phyloP scores from a whole-genome alignment of 2,329 filamentous ascomycete species.

The Hirsutella rhossiliensis region DNA sequence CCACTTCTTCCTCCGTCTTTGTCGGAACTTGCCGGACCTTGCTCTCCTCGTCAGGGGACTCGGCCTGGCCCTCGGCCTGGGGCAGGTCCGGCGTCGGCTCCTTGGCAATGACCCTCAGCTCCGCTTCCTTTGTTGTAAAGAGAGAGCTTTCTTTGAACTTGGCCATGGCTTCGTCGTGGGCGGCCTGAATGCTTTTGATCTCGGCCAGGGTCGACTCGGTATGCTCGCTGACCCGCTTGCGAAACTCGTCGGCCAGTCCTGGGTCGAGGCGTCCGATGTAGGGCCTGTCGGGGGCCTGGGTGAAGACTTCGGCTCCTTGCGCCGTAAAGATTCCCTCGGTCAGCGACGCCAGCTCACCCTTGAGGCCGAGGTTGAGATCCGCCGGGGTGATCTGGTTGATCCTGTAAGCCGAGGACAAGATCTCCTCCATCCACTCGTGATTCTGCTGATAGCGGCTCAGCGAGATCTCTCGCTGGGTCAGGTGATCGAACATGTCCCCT shows the following conservation, averaged over 20 bases:
- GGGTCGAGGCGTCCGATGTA: conserved; percentile 54
- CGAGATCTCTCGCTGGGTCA: conserved; percentile 84
- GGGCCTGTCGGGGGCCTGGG: conserved; percentile 39
- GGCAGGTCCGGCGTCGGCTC: conserved; percentile 41
- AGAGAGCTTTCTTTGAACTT: conserved; percentile 60
- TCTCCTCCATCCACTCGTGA: conserved; percentile 98
- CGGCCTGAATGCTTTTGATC: conserved; percentile 71
- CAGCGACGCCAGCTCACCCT: conserved; percentile 68
- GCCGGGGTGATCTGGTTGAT: conserved; percentile 76
- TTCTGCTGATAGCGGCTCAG: conserved; percentile 82
- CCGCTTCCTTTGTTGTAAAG: conserved; percentile 63
- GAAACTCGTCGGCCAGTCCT: conserved; percentile 74
- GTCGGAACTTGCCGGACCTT: conserved; percentile 22
- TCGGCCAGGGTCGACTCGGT: conserved; percentile 65
- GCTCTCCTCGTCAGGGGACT: conserved; percentile 25
- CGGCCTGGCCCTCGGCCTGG: neutral
- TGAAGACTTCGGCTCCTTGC: conserved; percentile 35
- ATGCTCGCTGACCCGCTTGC: conserved; percentile 61
- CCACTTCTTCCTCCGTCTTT: conserved; percentile 58
- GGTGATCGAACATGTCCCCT: conserved; percentile 79
- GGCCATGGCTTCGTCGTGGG: conserved; percentile 64
- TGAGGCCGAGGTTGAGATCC: conserved; percentile 74
- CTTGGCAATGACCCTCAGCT: conserved; percentile 55
- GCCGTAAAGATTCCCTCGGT: conserved; percentile 78
- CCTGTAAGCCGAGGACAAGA: conserved; percentile 80